Conservation (phyloP, 176 grass and related monocot genomes). For the Triticum monococcum region DNA sequence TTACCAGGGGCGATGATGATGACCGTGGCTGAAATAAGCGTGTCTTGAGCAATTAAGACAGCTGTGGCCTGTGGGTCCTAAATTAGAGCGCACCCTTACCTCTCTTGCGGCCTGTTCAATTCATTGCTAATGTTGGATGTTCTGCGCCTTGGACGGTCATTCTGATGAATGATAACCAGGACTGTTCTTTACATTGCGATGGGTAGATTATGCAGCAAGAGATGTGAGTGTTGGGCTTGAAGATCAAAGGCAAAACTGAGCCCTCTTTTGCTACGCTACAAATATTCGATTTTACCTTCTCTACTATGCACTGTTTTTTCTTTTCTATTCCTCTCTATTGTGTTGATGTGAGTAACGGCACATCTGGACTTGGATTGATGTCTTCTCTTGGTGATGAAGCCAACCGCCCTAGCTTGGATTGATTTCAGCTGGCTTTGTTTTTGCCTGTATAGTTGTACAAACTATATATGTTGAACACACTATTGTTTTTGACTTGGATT, state of each 20-base stretch:
- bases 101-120: background rate
- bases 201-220: background rate
- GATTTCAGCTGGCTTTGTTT: too few relatives aligned
- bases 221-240: background rate
- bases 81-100: background rate
- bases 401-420: too few relatives aligned
- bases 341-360: too few relatives aligned
- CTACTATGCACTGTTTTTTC: too few relatives aligned
- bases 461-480: too few relatives aligned
- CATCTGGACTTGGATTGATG: too few relatives aligned
- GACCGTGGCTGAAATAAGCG: background rate
- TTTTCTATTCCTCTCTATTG: too few relatives aligned
- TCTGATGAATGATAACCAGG: background rate
- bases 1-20: slow-evolving; percentile 19
- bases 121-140: background rate
- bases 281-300: too few relatives aligned
- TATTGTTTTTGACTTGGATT: too few relatives aligned
- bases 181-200: background rate
- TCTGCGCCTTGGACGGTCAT: slow-evolving; percentile 20
- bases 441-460: too few relatives aligned
- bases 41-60: slow-evolving; percentile 8
- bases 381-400: too few relatives aligned
- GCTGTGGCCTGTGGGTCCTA: background rate
- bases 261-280: background rate
- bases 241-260: background rate